Evolutionary conservation across 345 rosid genomes (phyloP).

Genomic region (Diplotaxis tenuifolia): DNA sequence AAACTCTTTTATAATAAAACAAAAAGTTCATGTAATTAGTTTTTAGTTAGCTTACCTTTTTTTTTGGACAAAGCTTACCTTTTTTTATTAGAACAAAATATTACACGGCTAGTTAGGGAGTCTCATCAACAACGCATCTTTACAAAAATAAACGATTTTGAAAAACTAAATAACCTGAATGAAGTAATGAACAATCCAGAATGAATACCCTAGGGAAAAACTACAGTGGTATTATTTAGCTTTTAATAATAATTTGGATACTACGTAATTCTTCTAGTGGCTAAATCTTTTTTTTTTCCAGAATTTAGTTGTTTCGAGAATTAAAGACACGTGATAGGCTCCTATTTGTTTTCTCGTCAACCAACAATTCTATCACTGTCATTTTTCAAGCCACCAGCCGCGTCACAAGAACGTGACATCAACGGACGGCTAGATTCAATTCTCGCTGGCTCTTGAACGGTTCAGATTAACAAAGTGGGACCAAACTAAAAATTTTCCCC

Average conservation of each 20-base stretch:
- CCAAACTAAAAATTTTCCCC: neutral
- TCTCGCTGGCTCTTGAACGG: neutral
- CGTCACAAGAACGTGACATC: slow-evolving; percentile 11
- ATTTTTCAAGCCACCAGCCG: neutral
- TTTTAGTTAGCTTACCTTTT: neutral
- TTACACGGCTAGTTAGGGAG: neutral
- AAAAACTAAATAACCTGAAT: no score
- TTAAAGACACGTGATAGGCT: slow-evolving; percentile 34
- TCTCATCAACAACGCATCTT: no score
- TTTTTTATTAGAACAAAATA: neutral
- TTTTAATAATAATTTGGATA: no score
- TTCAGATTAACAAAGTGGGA: neutral
- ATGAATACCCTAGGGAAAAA: no score
- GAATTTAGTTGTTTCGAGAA: slow-evolving; percentile 15
- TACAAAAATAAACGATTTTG: neutral
- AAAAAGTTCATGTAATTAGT: neutral
- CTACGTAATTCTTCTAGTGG: neutral
- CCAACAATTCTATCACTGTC: slow-evolving; percentile 14
- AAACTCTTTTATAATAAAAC: neutral
- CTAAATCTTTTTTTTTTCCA: neutral
- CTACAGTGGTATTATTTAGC: no score
- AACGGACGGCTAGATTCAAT: slow-evolving; percentile 28
- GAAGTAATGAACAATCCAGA: no score
- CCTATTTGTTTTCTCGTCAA: slow-evolving; percentile 17
- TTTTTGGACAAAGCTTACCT: no score